phyloP scores from a whole-genome alignment of 768 basidiomycete species.

The Dictyophora rubrovolvata region DNA sequence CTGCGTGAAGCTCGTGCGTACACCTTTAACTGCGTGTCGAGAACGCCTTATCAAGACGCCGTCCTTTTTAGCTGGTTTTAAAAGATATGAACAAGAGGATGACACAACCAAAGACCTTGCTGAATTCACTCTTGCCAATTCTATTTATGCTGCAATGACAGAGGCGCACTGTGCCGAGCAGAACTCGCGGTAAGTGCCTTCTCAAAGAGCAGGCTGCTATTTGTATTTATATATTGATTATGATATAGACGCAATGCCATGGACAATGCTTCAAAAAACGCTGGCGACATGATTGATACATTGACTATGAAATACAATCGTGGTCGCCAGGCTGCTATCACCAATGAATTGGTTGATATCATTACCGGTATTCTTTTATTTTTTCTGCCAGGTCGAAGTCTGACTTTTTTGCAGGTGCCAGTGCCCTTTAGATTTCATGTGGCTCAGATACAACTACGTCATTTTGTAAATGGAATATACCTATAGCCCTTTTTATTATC shows the following conservation, averaged over 20 bases:
- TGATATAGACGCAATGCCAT: slow-evolving; percentile 84
- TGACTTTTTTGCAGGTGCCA: slow-evolving; percentile 2
- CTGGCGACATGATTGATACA: slow-evolving; percentile 79
- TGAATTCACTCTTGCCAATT: slow-evolving; percentile 94
- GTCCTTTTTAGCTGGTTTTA: slow-evolving; percentile 90
- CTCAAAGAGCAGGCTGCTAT: neutral
- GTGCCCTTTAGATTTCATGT: neutral
- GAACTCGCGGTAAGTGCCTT: slow-evolving; percentile 59
- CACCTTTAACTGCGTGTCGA: neutral
- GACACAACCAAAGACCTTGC: slow-evolving; percentile 88
- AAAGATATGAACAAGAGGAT: slow-evolving; percentile 95
- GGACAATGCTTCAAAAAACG: slow-evolving; percentile 99
- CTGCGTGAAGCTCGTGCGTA: slow-evolving; percentile 72
- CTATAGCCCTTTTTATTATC: neutral
- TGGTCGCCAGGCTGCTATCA: slow-evolving; percentile 96
- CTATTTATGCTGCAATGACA: slow-evolving; percentile 86
- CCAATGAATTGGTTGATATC: slow-evolving; percentile 89
- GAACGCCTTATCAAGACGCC: neutral
- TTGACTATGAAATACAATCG: slow-evolving; percentile 96
- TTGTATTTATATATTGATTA: neutral
- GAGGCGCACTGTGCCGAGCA: slow-evolving; percentile 72
- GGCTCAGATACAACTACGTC: neutral
- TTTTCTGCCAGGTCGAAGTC: neutral
- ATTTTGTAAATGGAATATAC: neutral
- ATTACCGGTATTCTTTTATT: slow-evolving; percentile 58